phyloP scores from a whole-genome alignment of 371 early-diverging fungal species.

The Smittium culicis region DNA sequence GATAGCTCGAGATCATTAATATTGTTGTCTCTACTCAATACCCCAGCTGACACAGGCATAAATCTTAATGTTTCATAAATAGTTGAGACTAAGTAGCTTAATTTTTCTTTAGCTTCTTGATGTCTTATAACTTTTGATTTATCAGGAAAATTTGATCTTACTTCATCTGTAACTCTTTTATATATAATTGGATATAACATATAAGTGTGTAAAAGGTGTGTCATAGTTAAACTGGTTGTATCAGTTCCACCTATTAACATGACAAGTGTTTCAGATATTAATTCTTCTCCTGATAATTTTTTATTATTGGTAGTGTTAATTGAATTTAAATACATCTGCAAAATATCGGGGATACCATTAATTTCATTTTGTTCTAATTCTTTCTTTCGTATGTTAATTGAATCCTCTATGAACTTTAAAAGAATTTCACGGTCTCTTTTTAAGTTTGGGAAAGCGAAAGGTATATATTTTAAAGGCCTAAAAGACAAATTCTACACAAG shows the following conservation, averaged over 20 bases:
- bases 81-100: constrained; percentile 30
- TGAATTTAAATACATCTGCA: constrained; percentile 22
- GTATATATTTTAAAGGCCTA: neutral
- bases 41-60: constrained; percentile 16
- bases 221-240: constrained; percentile 26
- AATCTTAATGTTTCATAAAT: constrained; percentile 30
- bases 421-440: neutral
- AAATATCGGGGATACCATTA: constrained; percentile 13
- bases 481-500: neutral
- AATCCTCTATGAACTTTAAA: neutral
- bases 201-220: constrained; percentile 20
- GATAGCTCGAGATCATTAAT: no score
- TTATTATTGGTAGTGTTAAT: constrained; percentile 15
- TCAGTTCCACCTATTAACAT: constrained; percentile 28
- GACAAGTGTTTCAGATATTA: constrained; percentile 16
- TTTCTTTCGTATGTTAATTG: neutral
- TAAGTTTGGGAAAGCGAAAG: neutral
- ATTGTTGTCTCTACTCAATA: constrained; percentile 21
- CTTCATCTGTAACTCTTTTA: constrained; percentile 14
- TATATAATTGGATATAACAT: constrained; percentile 17
- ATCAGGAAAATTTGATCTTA: constrained; percentile 19
- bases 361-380: neutral
- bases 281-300: constrained; percentile 7
- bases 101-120: constrained; percentile 12
- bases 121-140: constrained; percentile 10